These are phyloP conservation scores for Leccinum pellstonianum DNA, from an alignment of 768 basidiomycete species.

Conservation along the genomic window DNA sequence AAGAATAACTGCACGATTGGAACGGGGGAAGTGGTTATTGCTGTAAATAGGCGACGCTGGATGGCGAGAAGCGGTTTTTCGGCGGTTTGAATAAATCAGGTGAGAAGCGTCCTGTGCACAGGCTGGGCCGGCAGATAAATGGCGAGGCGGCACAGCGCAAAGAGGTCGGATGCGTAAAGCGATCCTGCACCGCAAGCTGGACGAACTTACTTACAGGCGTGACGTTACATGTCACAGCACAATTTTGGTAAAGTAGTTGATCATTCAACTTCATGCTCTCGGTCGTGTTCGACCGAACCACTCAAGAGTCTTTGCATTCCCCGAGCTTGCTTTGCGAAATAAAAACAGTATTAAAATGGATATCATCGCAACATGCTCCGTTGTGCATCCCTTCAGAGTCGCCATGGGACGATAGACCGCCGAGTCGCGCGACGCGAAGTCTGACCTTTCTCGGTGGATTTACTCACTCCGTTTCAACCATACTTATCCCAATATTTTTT, in stretches of 20 bases:
- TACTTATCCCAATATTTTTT: neutral
- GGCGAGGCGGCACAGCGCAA: conserved; percentile 10
- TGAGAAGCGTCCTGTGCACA: conserved; percentile 7
- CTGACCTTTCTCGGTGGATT: neutral
- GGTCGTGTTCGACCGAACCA: conserved; percentile 15
- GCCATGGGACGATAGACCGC: neutral
- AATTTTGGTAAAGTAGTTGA: conserved; percentile 34
- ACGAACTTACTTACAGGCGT: conserved; percentile 39
- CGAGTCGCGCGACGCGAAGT: neutral
- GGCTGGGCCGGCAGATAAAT: conserved; percentile 9
- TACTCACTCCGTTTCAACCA: neutral
- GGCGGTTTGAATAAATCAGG: conserved; percentile 14
- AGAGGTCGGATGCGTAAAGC: conserved; percentile 26
- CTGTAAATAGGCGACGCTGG: conserved; percentile 11
- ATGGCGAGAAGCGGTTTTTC: conserved; percentile 9
- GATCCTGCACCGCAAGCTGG: conserved; percentile 27
- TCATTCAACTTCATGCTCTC: conserved; percentile 18
- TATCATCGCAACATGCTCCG: neutral
- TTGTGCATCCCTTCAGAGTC: neutral
- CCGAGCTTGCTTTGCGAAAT: neutral
- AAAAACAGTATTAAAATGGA: no score
- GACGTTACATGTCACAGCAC: conserved; percentile 37
- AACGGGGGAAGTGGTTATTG: conserved; percentile 14
- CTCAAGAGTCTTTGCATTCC: neutral
- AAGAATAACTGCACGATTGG: conserved; percentile 10